Evolutionary conservation across 2,329 filamentous ascomycete genomes (phyloP), one percentile per base, ranked within the genome.

Genomic region (Fusarium sp.): DNA sequence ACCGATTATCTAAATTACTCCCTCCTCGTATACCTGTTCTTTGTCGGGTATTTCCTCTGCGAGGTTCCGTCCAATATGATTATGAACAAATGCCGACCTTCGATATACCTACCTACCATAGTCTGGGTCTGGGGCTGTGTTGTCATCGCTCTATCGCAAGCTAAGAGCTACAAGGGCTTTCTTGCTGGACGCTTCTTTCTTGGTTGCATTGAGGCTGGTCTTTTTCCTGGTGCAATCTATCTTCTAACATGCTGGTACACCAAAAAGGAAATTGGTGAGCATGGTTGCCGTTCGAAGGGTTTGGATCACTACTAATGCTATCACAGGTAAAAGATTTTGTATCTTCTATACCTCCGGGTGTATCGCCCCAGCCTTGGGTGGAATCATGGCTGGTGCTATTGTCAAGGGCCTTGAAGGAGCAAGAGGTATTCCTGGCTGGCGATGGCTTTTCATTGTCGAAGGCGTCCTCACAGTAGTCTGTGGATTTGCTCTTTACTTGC

Each of bases 171-270:
- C 66, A 76, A 79, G 2, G 82, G 84, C 4, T 77, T 88, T 1
- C 77, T 88, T 2, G 82, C 79, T 7, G 70, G 75, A 40, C 62
- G 85, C 4, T 81, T 86, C 42, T 72, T 87, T 23, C 78, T 88
- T 11, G 86, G 86, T 55, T 79, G 83, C 5, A 75, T 86, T 25
- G 85, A 87, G 69, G 80, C 84, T 25, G 84, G 84, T 3, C 86
- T 87, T 64, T 83, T 84, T 5, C 86, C 86, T 0, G 86, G 85
- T 21, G 82, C 86, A 4, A 74, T 87, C 14, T 81, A 84, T 37
- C 79, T 87, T 41, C 78, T 89, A n/a, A 85, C 82, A 2, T 86
- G 82, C 3, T 88, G 86, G 85, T 88, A 88, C 72, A 87, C 85
- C 76, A 55, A 34, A 20, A 51, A 54, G 27, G 68, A 70, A 48